phyloP scores from a whole-genome alignment of 192 early-diverging fungal species.

The Mortierella claussenii region DNA sequence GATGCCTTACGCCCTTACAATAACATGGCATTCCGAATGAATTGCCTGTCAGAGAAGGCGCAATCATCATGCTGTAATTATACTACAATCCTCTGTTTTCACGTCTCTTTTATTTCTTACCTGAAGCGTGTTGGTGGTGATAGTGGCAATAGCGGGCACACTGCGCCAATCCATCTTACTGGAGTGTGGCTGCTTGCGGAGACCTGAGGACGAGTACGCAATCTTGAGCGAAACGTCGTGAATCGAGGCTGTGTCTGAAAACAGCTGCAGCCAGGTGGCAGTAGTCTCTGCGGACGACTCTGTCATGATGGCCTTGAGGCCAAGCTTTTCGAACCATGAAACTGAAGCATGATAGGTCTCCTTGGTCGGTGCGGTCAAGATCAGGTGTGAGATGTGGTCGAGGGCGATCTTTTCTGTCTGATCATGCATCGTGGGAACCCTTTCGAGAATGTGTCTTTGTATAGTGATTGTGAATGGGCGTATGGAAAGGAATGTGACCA shows the following conservation, averaged over 20 bases:
- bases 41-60: too few species aligned
- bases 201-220: conserved; percentile 30
- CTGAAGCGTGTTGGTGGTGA: conserved; percentile 37
- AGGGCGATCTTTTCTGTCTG: conserved; percentile 20
- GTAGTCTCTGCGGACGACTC: conserved; percentile 37
- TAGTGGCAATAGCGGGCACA: conserved; percentile 41
- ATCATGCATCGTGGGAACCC: conserved; percentile 24
- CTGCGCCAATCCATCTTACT: conserved; percentile 53
- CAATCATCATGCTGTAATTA: too few species aligned
- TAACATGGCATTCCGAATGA: too few species aligned
- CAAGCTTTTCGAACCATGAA: conserved; percentile 42
- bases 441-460: too few species aligned
- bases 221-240: conserved; percentile 36
- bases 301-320: conserved; percentile 50
- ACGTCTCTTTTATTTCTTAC: too few species aligned
- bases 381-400: conserved; percentile 40
- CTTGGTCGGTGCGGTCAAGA: conserved; percentile 40
- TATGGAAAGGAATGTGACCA: not conserved
- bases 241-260: conserved; percentile 10
- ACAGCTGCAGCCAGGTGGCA: conserved; percentile 49
- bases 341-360: conserved; percentile 37
- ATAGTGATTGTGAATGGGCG: not conserved
- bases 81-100: too few species aligned
- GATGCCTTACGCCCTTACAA: too few species aligned
- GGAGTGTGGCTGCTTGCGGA: conserved; percentile 22